Conservation (phyloP, 768 basidiomycete genomes). For the Guyanaporus albipodus region DNA sequence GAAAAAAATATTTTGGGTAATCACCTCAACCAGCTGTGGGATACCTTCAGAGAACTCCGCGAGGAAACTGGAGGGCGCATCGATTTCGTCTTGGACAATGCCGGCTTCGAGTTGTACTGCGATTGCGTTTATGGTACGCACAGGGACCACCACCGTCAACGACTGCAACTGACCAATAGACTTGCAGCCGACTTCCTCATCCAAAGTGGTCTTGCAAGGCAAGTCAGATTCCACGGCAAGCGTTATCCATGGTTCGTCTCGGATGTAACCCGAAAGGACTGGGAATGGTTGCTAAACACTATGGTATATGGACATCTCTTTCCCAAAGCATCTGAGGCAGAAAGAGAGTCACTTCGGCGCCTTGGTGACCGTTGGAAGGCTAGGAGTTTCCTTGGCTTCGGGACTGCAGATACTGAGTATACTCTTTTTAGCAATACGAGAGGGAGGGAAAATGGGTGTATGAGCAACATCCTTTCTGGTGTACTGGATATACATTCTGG, state of each 20-base stretch:
- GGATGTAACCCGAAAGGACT: slow-evolving; percentile 90
- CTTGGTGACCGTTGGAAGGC: slow-evolving; percentile 92
- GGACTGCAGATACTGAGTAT: slow-evolving; percentile 2
- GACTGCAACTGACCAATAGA: slow-evolving; percentile 1
- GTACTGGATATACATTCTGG: slow-evolving; percentile 95
- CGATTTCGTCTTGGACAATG: slow-evolving; percentile 83
- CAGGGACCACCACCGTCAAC: neutral
- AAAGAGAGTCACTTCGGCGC: slow-evolving; percentile 74
- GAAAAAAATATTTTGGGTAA: slow-evolving; percentile 97
- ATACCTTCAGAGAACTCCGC: slow-evolving; percentile 63
- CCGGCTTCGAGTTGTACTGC: slow-evolving; percentile 80
- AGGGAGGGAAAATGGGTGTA: slow-evolving; percentile 91
- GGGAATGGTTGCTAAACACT: slow-evolving; percentile 86
- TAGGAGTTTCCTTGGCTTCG: slow-evolving; percentile 1
- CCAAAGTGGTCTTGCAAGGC: slow-evolving; percentile 79
- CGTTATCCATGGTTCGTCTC: slow-evolving; percentile 94
- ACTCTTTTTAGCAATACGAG: slow-evolving; percentile 70
- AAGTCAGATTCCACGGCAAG: slow-evolving; percentile 94
- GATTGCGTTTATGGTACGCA: slow-evolving; percentile 78
- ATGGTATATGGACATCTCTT: slow-evolving; percentile 94
- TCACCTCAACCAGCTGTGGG: slow-evolving; percentile 68
- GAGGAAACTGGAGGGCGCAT: slow-evolving; percentile 70
- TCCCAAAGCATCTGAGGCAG: slow-evolving; percentile 72
- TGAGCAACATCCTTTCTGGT: slow-evolving; percentile 93
- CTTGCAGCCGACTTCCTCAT: slow-evolving; percentile 84